Base-by-base conservation (phyloP, 2,329 filamentous ascomycete genomes). In the Escovopsis sp. region DNA sequence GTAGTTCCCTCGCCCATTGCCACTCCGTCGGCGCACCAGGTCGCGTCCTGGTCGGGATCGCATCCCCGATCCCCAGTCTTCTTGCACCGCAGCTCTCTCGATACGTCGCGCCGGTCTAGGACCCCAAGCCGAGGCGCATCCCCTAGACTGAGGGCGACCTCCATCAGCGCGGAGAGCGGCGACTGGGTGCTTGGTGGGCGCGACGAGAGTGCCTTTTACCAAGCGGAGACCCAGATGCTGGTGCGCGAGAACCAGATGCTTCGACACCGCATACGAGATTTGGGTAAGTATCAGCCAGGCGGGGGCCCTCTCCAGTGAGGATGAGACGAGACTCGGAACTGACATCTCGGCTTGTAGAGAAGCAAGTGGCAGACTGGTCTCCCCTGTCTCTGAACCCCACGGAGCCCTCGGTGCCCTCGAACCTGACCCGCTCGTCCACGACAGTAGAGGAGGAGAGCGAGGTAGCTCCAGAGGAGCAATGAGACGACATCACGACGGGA, bases 201-300 rank as follows among this genome's bases (percentile, higher is more conserved):
- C 14, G 81, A 86, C 47, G 81, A 87, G 52, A 76, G 70, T 43
- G 76, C 78, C 1, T 86, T 85, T 52, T 87, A 87, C 48, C 80
- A 86, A 53, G 81, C 81, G 4, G 82, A 88, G 57, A 84, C 80
- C 2, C 79, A 84, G 56, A 85, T 74, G 58, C 57, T 88, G 47
- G 70, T 76, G 16, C 66, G 82, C 18, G 82, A 87, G 60, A 88
- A 87, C 45, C 81, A 87, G 56, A 86, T 88, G 81, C 61, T 88
- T 35, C 75, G 78, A 41, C 68, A 77, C 51, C 68, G 82, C 33
- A 81, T 86, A 39, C 67, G 77, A 26, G 80, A 86, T 48, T 59
- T 86, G 12, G 79, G 79, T 80, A 58, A 45, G 64, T 35, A n/a
- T 32, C n/a, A n/a, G 7, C n/a, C 16, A 13, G 4, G 12, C n/a